A percentile compares a stretch with the other conserved stretches of the same genome.
phyloP scores from a whole-genome alignment of 2,329 filamentous ascomycete species.

The Penicillium digitatum region DNA sequence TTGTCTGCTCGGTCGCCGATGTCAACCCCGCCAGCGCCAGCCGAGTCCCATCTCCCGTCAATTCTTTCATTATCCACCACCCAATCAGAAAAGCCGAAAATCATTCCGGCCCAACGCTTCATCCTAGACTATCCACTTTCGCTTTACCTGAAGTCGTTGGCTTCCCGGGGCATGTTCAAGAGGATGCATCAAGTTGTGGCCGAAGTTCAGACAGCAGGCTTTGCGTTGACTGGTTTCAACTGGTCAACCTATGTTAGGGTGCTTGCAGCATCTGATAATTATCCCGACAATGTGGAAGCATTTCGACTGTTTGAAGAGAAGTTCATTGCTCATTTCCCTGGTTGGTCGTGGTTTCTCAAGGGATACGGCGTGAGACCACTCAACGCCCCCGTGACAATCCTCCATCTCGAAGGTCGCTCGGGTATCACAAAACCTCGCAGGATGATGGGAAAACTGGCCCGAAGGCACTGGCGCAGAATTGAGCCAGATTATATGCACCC shows the following conservation, averaged over 20 bases:
- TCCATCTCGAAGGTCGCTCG: constrained; percentile 30
- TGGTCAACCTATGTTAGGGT: constrained; percentile 75
- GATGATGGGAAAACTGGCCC: constrained; percentile 32
- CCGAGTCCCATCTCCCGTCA: background rate
- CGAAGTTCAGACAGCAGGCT: constrained; percentile 62
- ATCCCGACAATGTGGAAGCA: constrained; percentile 54
- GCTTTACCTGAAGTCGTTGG: constrained; percentile 52
- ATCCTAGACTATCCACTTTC: constrained; percentile 49
- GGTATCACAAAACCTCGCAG: constrained; percentile 17
- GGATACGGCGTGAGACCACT: constrained; percentile 32
- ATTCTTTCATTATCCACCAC: background rate
- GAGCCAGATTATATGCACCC: constrained; percentile 43
- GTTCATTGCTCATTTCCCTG: constrained; percentile 74
- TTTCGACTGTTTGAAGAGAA: constrained; percentile 70
- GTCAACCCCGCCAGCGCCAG: background rate
- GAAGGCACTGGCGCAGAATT: constrained; percentile 35
- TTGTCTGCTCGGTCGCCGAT: background rate
- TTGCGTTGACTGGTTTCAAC: constrained; percentile 67
- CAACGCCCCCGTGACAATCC: constrained; percentile 28
- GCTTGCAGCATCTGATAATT: constrained; percentile 58
- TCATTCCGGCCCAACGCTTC: constrained; percentile 45
- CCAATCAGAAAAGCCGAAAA: constrained; percentile 3
- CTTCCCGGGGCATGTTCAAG: constrained; percentile 51
- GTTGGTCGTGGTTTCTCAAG: constrained; percentile 55
- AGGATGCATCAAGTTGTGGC: constrained; percentile 52